phyloP scores from a whole-genome alignment of 2,329 filamentous ascomycete species.

The Calonectria ilicicola region DNA sequence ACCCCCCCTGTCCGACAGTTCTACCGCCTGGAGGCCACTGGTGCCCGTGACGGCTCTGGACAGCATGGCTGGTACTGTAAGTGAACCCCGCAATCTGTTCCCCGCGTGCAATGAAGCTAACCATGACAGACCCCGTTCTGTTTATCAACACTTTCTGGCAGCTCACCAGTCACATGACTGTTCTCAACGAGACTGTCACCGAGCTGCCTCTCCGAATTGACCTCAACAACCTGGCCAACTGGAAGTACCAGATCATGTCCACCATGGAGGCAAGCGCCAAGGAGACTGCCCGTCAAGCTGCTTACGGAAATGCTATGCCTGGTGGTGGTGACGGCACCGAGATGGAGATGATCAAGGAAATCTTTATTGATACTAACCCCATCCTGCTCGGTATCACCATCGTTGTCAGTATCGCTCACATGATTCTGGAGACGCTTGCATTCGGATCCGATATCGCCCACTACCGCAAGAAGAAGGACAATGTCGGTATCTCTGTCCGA shows the following conservation, averaged over 20 bases:
- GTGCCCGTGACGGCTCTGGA: constrained; percentile 84
- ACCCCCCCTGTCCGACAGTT: constrained; percentile 83
- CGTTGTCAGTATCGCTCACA: constrained; percentile 88
- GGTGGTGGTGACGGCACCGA: constrained; percentile 91
- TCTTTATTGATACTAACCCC: constrained; percentile 92
- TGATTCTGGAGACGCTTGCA: constrained; percentile 94
- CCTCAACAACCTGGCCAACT: constrained; percentile 83
- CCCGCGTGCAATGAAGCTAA: constrained; percentile 27
- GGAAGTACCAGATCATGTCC: constrained; percentile 90
- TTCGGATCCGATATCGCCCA: constrained; percentile 98
- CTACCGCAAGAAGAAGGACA: constrained; percentile 99
- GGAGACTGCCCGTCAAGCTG: constrained; percentile 82
- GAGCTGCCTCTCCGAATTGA: constrained; percentile 86
- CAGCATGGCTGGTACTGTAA: constrained; percentile 90
- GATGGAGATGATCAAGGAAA: constrained; percentile 97
- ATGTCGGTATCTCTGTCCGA: constrained; percentile 94
- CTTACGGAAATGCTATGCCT: constrained; percentile 76
- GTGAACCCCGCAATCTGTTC: constrained; percentile 35
- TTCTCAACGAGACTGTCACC: constrained; percentile 90
- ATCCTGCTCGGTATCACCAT: constrained; percentile 89
- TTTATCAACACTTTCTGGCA: constrained; percentile 99
- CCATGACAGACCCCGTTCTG: constrained; percentile 74
- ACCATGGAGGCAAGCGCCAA: constrained; percentile 90
- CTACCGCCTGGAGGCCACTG: constrained; percentile 81
- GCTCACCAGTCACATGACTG: constrained; percentile 88